phyloP scores from a whole-genome alignment of 192 early-diverging fungal species.

The Rhizophagus prolifer region DNA sequence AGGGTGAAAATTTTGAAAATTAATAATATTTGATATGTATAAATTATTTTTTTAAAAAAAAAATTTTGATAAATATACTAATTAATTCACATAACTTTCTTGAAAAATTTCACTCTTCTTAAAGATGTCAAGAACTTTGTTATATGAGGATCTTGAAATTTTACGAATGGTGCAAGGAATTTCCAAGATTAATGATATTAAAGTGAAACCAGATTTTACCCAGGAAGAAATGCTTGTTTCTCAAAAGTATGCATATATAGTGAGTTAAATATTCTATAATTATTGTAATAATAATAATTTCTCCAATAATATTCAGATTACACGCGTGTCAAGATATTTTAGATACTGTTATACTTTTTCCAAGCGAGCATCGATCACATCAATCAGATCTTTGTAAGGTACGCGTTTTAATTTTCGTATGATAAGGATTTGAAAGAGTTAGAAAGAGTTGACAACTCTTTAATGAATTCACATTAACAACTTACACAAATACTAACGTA shows the following conservation, averaged over 20 bases:
- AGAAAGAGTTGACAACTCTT: too few species aligned
- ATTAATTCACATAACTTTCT: background rate
- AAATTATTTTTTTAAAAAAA: background rate
- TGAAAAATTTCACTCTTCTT: background rate
- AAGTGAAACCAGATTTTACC: background rate
- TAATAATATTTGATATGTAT: background rate
- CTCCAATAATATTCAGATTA: background rate
- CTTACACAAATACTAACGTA: background rate
- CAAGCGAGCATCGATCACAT: background rate
- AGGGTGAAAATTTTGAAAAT: background rate
- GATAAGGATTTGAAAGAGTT: too few species aligned
- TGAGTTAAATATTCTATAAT: too few species aligned
- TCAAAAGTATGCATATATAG: background rate
- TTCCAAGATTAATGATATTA: background rate
- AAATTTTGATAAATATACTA: background rate
- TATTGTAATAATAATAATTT: background rate
- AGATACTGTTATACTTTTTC: background rate
- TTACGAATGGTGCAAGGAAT: slow-evolving; percentile 12
- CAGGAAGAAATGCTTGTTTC: slow-evolving; percentile 1
- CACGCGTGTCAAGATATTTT: background rate
- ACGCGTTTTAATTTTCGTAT: background rate
- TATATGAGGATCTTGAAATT: slow-evolving; percentile 12
- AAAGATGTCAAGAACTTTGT: background rate
- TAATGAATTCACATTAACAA: too few species aligned
- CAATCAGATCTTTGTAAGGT: background rate